phyloP scores from a whole-genome alignment of 1,284 basidiomycete species.

The Cryptococcus amylolentus region DNA sequence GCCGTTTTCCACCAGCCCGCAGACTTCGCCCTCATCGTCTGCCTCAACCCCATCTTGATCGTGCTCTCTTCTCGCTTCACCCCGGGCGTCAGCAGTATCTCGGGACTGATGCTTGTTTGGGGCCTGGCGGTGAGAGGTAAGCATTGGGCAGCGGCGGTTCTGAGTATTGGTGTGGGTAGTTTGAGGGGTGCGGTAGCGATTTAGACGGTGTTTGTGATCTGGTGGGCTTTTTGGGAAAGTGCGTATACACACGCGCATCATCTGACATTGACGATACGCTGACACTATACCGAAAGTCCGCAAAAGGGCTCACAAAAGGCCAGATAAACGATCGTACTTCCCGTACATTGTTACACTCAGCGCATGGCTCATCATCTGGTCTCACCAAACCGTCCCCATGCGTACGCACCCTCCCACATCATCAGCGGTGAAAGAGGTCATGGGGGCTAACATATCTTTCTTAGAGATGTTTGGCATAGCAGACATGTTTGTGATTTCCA shows the following conservation, averaged over 20 bases:
- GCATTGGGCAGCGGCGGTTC: neutral
- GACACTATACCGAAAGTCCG: too few relatives aligned
- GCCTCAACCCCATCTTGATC: neutral
- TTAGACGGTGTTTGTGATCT: neutral
- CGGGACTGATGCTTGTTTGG: neutral
- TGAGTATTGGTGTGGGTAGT: neutral
- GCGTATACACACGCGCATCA: neutral
- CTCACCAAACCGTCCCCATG: too few relatives aligned
- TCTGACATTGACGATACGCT: too few relatives aligned
- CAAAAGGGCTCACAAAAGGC: too few relatives aligned
- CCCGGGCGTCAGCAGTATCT: neutral
- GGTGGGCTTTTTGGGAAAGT: neutral
- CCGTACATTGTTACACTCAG: too few relatives aligned
- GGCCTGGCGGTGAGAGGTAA: neutral
- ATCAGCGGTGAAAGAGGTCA: too few relatives aligned
- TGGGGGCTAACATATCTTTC: too few relatives aligned
- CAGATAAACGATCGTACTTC: too few relatives aligned
- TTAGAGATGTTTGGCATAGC: too few relatives aligned
- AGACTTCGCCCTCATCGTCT: neutral
- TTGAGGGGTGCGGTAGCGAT: neutral
- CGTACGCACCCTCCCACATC: too few relatives aligned
- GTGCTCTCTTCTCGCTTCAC: neutral
- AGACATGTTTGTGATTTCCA: too few relatives aligned
- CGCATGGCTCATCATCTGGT: too few relatives aligned
- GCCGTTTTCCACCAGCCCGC: neutral